Conservation (phyloP, 768 basidiomycete genomes). For the Calocybe gangraenosa region DNA sequence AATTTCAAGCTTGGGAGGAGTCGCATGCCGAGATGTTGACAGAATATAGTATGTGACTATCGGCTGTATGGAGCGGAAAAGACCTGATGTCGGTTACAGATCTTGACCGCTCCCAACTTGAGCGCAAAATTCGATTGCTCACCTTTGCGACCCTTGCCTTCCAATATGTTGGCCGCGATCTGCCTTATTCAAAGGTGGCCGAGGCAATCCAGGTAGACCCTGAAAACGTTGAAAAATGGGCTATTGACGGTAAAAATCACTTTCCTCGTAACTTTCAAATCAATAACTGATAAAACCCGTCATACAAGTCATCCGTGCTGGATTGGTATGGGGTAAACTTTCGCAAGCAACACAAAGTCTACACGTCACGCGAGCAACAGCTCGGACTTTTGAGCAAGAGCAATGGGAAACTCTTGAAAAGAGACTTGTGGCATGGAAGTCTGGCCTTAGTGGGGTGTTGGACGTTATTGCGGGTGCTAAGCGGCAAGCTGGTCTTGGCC, state of each 20-base stretch:
- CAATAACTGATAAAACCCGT: conserved; percentile 4
- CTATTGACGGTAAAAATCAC: conserved; percentile 66
- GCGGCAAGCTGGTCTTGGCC: conserved; percentile 35
- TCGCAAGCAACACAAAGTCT: conserved; percentile 76
- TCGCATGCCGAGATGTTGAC: conserved; percentile 45
- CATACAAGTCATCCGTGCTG: conserved; percentile 70
- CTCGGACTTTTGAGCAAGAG: conserved; percentile 69
- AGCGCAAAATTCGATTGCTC: conserved; percentile 77
- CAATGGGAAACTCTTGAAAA: conserved; percentile 81
- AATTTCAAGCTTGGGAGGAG: conserved; percentile 59
- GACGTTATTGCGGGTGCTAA: conserved; percentile 64
- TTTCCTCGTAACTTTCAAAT: background rate
- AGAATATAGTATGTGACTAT: conserved; percentile 51
- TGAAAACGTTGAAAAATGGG: conserved; percentile 79
- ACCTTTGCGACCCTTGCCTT: conserved; percentile 76
- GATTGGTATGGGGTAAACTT: conserved; percentile 77
- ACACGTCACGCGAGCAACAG: conserved; percentile 67
- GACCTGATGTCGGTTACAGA: conserved; percentile 30
- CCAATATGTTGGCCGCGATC: conserved; percentile 66
- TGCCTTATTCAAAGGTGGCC: conserved; percentile 69
- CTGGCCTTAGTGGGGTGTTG: conserved; percentile 62
- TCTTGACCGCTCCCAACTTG: conserved; percentile 54
- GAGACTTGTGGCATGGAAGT: conserved; percentile 73
- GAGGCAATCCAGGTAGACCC: conserved; percentile 59
- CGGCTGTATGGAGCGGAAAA: conserved; percentile 1